Evolutionary conservation across 2,329 filamentous ascomycete species (phyloP).

Genomic region (Aureobasidium musti): DNA sequence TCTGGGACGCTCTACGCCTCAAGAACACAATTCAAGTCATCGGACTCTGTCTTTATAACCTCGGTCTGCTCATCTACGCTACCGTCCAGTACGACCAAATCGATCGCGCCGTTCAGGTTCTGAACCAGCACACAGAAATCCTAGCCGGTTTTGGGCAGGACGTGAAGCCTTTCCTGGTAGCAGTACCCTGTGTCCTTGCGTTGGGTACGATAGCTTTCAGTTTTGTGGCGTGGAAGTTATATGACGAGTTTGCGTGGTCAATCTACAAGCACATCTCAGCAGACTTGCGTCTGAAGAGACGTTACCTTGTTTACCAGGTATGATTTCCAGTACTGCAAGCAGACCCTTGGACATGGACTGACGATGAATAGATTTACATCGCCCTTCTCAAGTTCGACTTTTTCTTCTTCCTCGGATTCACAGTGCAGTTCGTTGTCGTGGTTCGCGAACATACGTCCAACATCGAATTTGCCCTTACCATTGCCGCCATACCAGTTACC

Average conservation of each 20-base stretch:
- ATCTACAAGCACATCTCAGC: conserved; percentile 99
- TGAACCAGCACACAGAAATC: conserved; percentile 45
- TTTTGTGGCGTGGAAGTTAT: conserved; percentile 88
- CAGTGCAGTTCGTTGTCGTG: conserved; percentile 94
- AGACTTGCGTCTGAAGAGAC: conserved; percentile 93
- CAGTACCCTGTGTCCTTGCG: conserved; percentile 81
- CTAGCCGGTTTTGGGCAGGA: conserved; percentile 60
- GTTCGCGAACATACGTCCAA: conserved; percentile 71
- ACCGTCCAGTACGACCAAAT: conserved; percentile 93
- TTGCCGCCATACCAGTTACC: conserved; percentile 86
- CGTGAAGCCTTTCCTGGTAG: conserved; percentile 74
- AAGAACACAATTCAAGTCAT: conserved; percentile 99
- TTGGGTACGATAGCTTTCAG: conserved; percentile 71
- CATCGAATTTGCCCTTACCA: conserved; percentile 80
- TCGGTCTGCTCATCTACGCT: conserved; percentile 88
- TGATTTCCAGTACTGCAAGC: conserved; percentile 34
- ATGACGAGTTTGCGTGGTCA: conserved; percentile 98
- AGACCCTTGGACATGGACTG: conserved; percentile 29
- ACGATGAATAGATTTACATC: conserved; percentile 79
- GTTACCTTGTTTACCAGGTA: conserved; percentile 96
- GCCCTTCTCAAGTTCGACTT: conserved; percentile 98
- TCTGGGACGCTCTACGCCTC: conserved; percentile 88
- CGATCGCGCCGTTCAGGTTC: conserved; percentile 64
- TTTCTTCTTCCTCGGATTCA: conserved; percentile 99
- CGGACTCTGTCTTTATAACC: conserved; percentile 87